Evolutionary conservation across 306 rosid species (phyloP).

Genomic region (Delonix regia): DNA sequence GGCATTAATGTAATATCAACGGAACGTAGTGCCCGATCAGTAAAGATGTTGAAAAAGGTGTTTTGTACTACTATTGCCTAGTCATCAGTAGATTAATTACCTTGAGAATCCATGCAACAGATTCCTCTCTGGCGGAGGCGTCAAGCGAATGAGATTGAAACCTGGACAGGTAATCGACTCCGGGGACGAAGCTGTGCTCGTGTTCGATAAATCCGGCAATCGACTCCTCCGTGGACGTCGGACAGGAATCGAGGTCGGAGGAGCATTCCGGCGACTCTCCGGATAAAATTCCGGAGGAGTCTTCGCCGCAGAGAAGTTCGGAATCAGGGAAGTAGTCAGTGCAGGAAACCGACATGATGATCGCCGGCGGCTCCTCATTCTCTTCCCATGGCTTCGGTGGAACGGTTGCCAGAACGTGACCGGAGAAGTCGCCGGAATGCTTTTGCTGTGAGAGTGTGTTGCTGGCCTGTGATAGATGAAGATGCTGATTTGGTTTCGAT

Average conservation of each 20-base stretch:
- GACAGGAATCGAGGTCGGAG: conserved; percentile 54
- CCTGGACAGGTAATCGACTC: conserved; percentile 61
- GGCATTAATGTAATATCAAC: conserved; percentile 40
- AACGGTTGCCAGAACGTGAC: conserved; percentile 33
- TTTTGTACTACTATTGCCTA: background rate
- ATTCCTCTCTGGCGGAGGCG: conserved; percentile 66
- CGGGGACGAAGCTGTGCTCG: conserved; percentile 76
- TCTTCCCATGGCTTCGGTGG: conserved; percentile 37
- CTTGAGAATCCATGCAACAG: conserved; percentile 95
- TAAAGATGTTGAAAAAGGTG: background rate
- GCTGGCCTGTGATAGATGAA: background rate
- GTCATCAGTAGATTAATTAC: conserved; percentile 34
- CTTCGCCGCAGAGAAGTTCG: conserved; percentile 75
- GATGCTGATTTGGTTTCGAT: conserved; percentile 38
- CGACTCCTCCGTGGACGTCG: conserved; percentile 54
- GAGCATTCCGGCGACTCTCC: conserved; percentile 68
- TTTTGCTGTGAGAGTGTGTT: conserved; percentile 10
- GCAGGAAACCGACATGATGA: conserved; percentile 67
- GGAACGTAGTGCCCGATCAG: conserved; percentile 11
- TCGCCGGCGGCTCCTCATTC: conserved; percentile 45
- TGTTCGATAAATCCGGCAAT: conserved; percentile 68
- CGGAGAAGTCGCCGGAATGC: conserved; percentile 44
- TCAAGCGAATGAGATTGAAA: conserved; percentile 67
- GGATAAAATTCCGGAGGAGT: conserved; percentile 57
- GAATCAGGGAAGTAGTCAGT: conserved; percentile 63